These are phyloP conservation scores for Leptographium wingfieldii DNA, from an alignment of 2,329 filamentous ascomycete genomes.

Conservation along the genomic window DNA sequence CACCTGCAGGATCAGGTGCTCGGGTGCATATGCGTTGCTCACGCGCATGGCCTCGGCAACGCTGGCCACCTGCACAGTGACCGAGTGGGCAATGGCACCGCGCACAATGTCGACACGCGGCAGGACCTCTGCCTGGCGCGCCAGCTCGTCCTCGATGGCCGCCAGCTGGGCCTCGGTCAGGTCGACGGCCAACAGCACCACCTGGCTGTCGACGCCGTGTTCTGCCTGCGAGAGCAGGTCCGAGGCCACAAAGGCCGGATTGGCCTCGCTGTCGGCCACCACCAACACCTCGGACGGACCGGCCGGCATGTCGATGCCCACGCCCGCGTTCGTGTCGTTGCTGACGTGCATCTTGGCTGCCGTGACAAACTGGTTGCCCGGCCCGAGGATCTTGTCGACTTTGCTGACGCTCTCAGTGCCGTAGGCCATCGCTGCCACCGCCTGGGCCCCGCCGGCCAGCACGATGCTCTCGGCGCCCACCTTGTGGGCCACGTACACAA, in stretches of 20 bases:
- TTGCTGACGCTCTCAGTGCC: constrained; percentile 89
- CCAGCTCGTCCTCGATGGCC: constrained; percentile 84
- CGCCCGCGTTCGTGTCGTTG: constrained; percentile 91
- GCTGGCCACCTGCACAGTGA: constrained; percentile 60
- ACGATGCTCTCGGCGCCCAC: constrained; percentile 93
- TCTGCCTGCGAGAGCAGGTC: constrained; percentile 90
- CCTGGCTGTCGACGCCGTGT: constrained; percentile 92
- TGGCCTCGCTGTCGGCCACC: constrained; percentile 74
- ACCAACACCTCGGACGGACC: constrained; percentile 96
- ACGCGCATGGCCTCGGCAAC: constrained; percentile 63
- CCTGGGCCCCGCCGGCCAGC: constrained; percentile 87
- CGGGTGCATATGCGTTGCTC: constrained; percentile 90
- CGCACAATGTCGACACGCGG: constrained; percentile 89
- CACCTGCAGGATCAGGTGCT: constrained; percentile 90
- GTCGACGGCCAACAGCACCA: constrained; percentile 77
- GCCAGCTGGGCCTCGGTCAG: constrained; percentile 58
- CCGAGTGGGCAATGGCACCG: constrained; percentile 80
- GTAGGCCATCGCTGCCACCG: constrained; percentile 92
- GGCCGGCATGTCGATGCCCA: constrained; percentile 97
- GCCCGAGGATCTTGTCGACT: constrained; percentile 96
- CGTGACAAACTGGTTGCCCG: constrained; percentile 96
- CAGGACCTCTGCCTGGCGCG: constrained; percentile 73
- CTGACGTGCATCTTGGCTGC: constrained; percentile 97
- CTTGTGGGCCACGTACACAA: constrained; percentile 95
- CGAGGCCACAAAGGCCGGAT: constrained; percentile 89